Evolutionary conservation across 2,329 filamentous ascomycete genomes (phyloP).

Genomic region (Plectosphaerella cucumerina): DNA sequence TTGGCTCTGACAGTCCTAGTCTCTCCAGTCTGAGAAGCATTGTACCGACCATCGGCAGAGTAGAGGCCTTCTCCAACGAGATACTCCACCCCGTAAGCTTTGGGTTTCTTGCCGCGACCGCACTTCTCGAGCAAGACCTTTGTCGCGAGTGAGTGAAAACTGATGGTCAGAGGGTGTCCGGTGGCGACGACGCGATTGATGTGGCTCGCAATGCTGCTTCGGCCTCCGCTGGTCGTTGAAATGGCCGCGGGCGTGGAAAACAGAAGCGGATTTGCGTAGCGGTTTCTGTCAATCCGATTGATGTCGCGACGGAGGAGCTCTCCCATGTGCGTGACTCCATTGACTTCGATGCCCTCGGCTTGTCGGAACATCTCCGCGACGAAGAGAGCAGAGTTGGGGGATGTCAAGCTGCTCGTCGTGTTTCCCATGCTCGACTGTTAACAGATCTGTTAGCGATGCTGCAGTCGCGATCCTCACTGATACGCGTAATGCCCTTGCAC

Average conservation of each 20-base stretch:
- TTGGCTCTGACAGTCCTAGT: slow-evolving; percentile 12
- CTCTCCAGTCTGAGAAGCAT: slow-evolving; percentile 2
- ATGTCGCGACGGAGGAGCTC: slow-evolving; percentile 24
- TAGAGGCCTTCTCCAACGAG: neutral
- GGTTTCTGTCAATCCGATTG: slow-evolving; percentile 16
- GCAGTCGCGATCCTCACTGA: no score
- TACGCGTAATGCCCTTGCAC: no score
- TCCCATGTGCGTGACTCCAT: slow-evolving; percentile 14
- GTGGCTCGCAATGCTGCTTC: slow-evolving; percentile 2
- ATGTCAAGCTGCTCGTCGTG: neutral
- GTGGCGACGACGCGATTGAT: slow-evolving; percentile 24
- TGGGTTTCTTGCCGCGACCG: neutral
- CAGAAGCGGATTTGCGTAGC: slow-evolving; percentile 17
- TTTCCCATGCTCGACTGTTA: slow-evolving; percentile 1
- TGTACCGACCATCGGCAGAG: slow-evolving; percentile 16
- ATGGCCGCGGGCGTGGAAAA: slow-evolving; percentile 2
- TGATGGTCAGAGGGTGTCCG: slow-evolving; percentile 37
- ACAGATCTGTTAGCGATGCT: neutral
- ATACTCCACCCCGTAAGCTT: slow-evolving; percentile 1
- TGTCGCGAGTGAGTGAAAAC: slow-evolving; percentile 29
- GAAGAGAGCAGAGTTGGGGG: slow-evolving; percentile 26
- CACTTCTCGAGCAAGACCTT: slow-evolving; percentile 18
- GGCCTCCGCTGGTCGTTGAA: neutral
- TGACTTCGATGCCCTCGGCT: slow-evolving; percentile 10
- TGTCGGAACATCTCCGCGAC: slow-evolving; percentile 23